A percentile compares a stretch with the other conserved stretches of the same genome.
Evolutionary conservation across 148 eudicot species (phyloP).

Genomic region (Dianthus caryophyllus): DNA sequence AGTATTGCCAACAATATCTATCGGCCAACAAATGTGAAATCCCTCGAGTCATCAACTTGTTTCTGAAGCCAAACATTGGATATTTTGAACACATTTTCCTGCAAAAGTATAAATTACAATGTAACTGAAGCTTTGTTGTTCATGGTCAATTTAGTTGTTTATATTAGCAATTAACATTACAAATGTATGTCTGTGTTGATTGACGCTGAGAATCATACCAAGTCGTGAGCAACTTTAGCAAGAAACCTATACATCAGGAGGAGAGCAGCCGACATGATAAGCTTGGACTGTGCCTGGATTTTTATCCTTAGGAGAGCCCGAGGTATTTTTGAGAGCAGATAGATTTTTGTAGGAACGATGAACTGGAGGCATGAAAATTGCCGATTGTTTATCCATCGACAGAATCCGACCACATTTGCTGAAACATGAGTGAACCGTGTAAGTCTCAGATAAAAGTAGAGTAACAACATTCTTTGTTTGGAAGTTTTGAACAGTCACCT

Average conservation of each 20-base stretch:
- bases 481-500: slow-evolving; percentile 38
- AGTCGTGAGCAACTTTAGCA: neutral
- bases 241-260: slow-evolving; percentile 44
- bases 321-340: slow-evolving; percentile 29
- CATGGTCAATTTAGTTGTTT: too few relatives aligned
- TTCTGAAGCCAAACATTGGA: too few relatives aligned
- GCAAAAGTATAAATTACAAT: too few relatives aligned
- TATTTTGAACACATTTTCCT: too few relatives aligned
- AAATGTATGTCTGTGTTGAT: neutral
- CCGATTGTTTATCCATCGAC: slow-evolving; percentile 73
- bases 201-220: slow-evolving; percentile 1
- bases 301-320: slow-evolving; percentile 29
- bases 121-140: too few relatives aligned
- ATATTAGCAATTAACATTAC: too few relatives aligned
- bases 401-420: slow-evolving; percentile 78
- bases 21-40: too few relatives aligned
- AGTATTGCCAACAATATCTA: too few relatives aligned
- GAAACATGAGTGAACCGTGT: slow-evolving; percentile 24
- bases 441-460: slow-evolving; percentile 2
- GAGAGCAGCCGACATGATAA: slow-evolving; percentile 71
- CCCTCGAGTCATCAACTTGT: too few relatives aligned
- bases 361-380: slow-evolving; percentile 68
- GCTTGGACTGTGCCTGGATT: slow-evolving; percentile 32
- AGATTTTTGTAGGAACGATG: slow-evolving; percentile 58
- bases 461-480: neutral